Base-by-base conservation (phyloP, 202 grass and related monocot species). In the Brachypodium distachyon region DNA sequence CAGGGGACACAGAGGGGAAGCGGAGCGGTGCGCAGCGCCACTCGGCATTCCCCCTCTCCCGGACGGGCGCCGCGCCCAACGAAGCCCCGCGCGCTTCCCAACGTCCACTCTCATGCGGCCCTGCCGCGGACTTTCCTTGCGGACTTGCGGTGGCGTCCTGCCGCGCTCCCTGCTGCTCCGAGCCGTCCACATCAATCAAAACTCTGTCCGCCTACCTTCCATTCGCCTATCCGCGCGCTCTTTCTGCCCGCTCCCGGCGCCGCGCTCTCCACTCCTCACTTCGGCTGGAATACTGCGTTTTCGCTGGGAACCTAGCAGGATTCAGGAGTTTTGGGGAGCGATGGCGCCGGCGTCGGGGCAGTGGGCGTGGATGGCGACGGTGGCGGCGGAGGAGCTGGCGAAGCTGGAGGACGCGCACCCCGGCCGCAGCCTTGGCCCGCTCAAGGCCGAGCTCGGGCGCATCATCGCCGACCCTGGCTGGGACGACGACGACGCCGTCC, bases 351-450 rank as follows among this genome's bases (percentile, higher is more conserved):
- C 56, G 74, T 5, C 75, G 37, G 62, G 44, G 61, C 47, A 74
- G 18, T 84, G 76, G 81, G 54, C 55, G 47, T 88, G 86, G 86
- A 50, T 88, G 81, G 81, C 77, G 47, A 77, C 74, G 47, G 76
- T 76, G 47, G 86, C 86, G 32, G 40, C 54, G 18, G 81, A 84
- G 70, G 86, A 88, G 77, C 76, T 88, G 46, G 81, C 70, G 29
- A 88, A 80, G 81, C 86, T 88, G 63, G 86, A 88, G 47, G 81
- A 62, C 21, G 62, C 70, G 70, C 86, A 88, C 62, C 86, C 86
- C 54, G 81, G 76, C 61, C 86, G 76, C n/a, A n/a, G n/a, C 47
- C 55, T 84, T 76, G 86, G 31, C 76, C 70, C 56, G 76, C 86
- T 84, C 81, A 88, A 88, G 86, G 81, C 77, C 86, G 86, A 88